Evolutionary conservation across 768 basidiomycete species (phyloP).

Genomic region (Leucosporidium yakuticum): DNA sequence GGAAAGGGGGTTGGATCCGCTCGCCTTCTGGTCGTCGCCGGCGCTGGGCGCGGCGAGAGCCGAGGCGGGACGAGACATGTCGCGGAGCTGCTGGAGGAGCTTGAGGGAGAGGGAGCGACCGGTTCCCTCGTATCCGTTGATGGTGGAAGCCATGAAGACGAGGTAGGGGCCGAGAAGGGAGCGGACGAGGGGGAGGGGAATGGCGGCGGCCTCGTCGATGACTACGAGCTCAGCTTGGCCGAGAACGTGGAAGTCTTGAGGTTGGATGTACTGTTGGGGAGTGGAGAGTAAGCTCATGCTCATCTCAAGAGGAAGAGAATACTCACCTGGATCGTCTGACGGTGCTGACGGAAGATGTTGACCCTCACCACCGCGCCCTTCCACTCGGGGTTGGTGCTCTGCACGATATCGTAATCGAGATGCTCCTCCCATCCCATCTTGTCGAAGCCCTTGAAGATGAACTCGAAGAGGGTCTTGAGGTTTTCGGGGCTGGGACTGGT

Average conservation of each 20-base stretch:
- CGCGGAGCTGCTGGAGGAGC: slow-evolving; percentile 91
- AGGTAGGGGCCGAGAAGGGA: slow-evolving; percentile 91
- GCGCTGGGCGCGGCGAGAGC: slow-evolving; percentile 39
- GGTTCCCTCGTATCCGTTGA: slow-evolving; percentile 99
- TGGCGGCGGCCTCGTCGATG: slow-evolving; percentile 97
- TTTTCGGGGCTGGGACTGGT: slow-evolving; percentile 98
- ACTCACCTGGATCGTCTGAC: slow-evolving; percentile 89
- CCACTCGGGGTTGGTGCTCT: slow-evolving; percentile 89
- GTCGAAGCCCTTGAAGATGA: slow-evolving; percentile 94
- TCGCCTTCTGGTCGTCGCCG: slow-evolving; percentile 36
- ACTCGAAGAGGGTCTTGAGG: slow-evolving; percentile 94
- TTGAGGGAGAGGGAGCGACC: slow-evolving; percentile 98
- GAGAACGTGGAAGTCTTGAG: slow-evolving; percentile 93
- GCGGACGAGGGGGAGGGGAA: slow-evolving; percentile 89
- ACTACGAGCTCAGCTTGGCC: slow-evolving; percentile 96
- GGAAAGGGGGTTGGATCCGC: slow-evolving; percentile 45
- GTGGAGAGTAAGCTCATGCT: background rate
- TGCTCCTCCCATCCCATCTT: slow-evolving; percentile 93
- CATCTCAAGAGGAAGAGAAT: background rate
- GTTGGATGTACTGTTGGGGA: slow-evolving; percentile 78
- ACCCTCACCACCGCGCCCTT: slow-evolving; percentile 93
- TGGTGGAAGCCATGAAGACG: slow-evolving; percentile 98
- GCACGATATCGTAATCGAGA: slow-evolving; percentile 93
- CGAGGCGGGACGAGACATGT: slow-evolving; percentile 71
- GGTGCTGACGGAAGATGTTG: slow-evolving; percentile 83